Evolutionary conservation across 148 eudicot genomes (phyloP).

Genomic region (Rhododendron mucronatum): DNA sequence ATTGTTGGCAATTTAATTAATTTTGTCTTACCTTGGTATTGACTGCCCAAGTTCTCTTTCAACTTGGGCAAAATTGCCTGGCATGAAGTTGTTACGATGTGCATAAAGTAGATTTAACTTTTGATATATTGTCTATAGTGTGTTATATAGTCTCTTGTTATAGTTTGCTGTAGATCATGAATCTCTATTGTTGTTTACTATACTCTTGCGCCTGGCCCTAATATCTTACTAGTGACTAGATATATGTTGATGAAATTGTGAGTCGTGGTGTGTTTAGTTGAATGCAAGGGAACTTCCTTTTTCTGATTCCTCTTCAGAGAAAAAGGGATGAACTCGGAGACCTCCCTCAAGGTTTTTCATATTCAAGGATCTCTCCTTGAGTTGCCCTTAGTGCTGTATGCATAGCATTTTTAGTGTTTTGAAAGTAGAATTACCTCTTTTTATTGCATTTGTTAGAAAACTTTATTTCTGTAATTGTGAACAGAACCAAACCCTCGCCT

Average conservation of each 20-base stretch:
- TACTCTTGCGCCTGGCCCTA: neutral
- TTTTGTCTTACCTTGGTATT: neutral
- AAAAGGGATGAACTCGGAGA: neutral
- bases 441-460: neutral
- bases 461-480: neutral
- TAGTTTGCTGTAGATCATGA: neutral
- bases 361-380: neutral
- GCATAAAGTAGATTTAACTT: neutral
- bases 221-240: neutral
- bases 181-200: neutral
- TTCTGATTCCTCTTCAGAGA: neutral
- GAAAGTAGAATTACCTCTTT: neutral
- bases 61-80: neutral
- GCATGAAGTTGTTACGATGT: neutral
- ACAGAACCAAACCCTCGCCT: neutral
- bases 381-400: neutral
- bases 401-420: neutral
- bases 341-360: neutral
- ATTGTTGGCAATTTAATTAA: neutral
- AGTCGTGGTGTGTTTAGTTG: neutral
- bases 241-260: neutral
- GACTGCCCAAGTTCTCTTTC: neutral
- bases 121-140: neutral
- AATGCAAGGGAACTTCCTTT: neutral
- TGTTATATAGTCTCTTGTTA: neutral